Base-by-base conservation (phyloP, 768 basidiomycete genomes). In the Boletales sp. region DNA sequence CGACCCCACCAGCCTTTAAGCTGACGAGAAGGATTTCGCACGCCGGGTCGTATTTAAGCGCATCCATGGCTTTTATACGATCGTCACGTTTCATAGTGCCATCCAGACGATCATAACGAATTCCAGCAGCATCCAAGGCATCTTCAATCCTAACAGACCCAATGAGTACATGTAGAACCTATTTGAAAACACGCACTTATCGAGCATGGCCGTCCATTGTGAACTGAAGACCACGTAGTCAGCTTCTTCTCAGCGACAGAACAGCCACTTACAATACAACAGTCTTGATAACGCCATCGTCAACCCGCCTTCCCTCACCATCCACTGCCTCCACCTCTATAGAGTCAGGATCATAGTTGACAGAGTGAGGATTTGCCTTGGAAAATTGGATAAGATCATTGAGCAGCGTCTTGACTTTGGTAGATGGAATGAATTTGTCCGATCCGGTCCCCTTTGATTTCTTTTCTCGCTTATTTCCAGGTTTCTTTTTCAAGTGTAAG, bases 81-180 rank as follows among this genome's bases (percentile, higher is more conserved):
- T 95, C 94, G 46, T 97, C 94, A 42, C 95, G 86, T 66, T 90
- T 94, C 97, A 99, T 99, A 4, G 92, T 94, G 1, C 97, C 97
- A 67, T 99, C 97, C 38, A 99, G 72, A 43, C 97, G 85, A 58
- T 94, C 89, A 65, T 91, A 97, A 21, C 79, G 81, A 63, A 99
- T 99, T 24, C 82, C 78, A 10, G 86, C 81, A 30, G 80, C 74
- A 57, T 91, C 87, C 29, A 97, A 69, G 29, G 93, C 94, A 56
- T 94, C 93, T 68, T 94, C 92, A 46, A 97, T 79, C 65, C 90
- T 90, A 55, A 44, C 43, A 50, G 18, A n/a, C 37, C 1, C 29
- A 11, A 15, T 41, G 38, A 51, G 40, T 32, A 47, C 31, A 56
- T 24, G 40, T 8, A 29, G 47, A n/a, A 13, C 48, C 19, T 35